Evolutionary conservation across 2,329 filamentous ascomycete genomes (phyloP).

Genomic region (Aureobasidium pullulans): DNA sequence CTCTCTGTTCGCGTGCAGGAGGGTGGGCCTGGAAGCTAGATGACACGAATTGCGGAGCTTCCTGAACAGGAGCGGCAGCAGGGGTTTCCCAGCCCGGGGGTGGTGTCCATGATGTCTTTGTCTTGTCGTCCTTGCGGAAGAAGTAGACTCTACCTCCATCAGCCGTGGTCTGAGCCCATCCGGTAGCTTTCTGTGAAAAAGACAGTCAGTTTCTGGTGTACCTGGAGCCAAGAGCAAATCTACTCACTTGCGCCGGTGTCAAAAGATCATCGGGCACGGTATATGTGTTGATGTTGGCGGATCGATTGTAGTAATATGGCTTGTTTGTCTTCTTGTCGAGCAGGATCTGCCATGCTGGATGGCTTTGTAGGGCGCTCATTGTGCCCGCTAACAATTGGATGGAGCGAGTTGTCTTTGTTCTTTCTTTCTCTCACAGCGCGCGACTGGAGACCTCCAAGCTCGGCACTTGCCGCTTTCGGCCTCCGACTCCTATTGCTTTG

Average conservation of each 20-base stretch:
- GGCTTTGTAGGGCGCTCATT: slow-evolving; percentile 6
- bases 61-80: not conserved
- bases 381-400: not conserved
- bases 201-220: slow-evolving; percentile 53
- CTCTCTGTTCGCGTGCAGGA: slow-evolving; percentile 26
- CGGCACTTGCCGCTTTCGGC: not conserved
- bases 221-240: not conserved
- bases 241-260: slow-evolving; percentile 66
- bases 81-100: slow-evolving; percentile 38
- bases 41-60: slow-evolving; percentile 21
- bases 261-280: slow-evolving; percentile 86
- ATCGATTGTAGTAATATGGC: slow-evolving; percentile 82
- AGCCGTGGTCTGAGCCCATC: slow-evolving; percentile 85
- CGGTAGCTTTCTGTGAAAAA: slow-evolving; percentile 28
- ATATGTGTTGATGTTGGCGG: slow-evolving; percentile 88
- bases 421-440: not conserved
- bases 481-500: not conserved
- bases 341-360: slow-evolving; percentile 68
- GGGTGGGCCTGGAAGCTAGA: slow-evolving; percentile 30
- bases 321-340: slow-evolving; percentile 68
- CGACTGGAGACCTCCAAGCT: not conserved
- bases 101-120: slow-evolving; percentile 86
- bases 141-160: slow-evolving; percentile 88
- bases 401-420: slow-evolving; percentile 1
- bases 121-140: slow-evolving; percentile 80